Conservation (phyloP, 2,329 filamentous ascomycete genomes). For the Zymoseptoria tritici region DNA sequence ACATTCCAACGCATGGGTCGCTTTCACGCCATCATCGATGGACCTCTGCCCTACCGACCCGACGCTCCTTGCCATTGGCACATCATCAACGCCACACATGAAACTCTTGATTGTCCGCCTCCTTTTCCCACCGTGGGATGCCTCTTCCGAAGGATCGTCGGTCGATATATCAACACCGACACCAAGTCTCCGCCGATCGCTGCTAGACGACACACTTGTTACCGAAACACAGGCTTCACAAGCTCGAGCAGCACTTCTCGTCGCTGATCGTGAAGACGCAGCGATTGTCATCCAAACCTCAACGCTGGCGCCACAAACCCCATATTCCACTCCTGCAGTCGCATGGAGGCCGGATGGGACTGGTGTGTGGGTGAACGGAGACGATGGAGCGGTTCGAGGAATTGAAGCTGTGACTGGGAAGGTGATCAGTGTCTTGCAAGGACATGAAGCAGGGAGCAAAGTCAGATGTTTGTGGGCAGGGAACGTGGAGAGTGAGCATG, state of each 20-base stretch:
- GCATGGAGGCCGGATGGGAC: slow-evolving; percentile 55
- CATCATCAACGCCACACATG: slow-evolving; percentile 54
- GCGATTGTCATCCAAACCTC: slow-evolving; percentile 54
- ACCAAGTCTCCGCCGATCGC: slow-evolving; percentile 10
- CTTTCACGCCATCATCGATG: slow-evolving; percentile 54
- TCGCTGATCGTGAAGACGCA: slow-evolving; percentile 51
- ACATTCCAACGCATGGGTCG: slow-evolving; percentile 56
- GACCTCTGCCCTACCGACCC: slow-evolving; percentile 49
- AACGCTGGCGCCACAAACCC: slow-evolving; percentile 56
- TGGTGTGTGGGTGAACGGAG: slow-evolving; percentile 58
- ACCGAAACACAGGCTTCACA: slow-evolving; percentile 45
- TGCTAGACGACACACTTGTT: slow-evolving; percentile 19
- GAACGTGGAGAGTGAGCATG: slow-evolving; percentile 26
- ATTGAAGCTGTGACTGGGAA: slow-evolving; percentile 54
- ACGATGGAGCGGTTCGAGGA: slow-evolving; percentile 55
- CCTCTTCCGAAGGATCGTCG: background rate
- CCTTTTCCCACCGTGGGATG: slow-evolving; percentile 40
- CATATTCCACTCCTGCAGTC: slow-evolving; percentile 55
- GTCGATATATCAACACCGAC: slow-evolving; percentile 9
- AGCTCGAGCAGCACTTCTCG: slow-evolving; percentile 42
- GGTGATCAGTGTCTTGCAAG: slow-evolving; percentile 43
- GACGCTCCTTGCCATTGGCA: slow-evolving; percentile 51
- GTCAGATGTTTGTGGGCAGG: slow-evolving; percentile 53
- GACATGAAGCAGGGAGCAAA: slow-evolving; percentile 51
- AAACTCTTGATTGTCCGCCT: slow-evolving; percentile 54